Conservation (phyloP, 2,329 filamentous ascomycete genomes). For the Alternaria infectoria region DNA sequence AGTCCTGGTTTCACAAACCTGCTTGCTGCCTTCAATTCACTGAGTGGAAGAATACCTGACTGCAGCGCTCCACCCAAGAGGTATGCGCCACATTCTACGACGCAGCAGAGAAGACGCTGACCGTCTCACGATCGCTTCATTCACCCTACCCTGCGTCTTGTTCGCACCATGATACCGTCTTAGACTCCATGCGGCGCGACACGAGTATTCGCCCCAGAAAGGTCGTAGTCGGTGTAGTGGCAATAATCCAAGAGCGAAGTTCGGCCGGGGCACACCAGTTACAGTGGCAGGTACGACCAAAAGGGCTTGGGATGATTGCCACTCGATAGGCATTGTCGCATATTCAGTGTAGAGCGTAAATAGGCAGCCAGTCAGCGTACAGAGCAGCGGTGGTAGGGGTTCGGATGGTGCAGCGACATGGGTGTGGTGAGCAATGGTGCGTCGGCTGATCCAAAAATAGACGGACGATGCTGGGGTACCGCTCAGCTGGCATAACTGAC, state of each 20-base stretch:
- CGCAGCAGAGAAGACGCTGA: background rate
- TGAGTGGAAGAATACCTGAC: background rate
- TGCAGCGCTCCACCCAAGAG: background rate
- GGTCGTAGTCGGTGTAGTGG: background rate
- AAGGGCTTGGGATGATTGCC: constrained; percentile 1
- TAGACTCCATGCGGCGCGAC: background rate
- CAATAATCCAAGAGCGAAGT: constrained; percentile 2
- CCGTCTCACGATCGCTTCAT: no score
- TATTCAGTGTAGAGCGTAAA: constrained; percentile 1
- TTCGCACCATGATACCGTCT: background rate
- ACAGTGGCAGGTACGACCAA: background rate
- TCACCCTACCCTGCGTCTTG: background rate
- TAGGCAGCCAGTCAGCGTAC: constrained; percentile 10
- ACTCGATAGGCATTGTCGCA: constrained; percentile 3
- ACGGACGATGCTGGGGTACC: constrained; percentile 11
- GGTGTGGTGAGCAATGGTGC: constrained; percentile 8
- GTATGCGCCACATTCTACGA: background rate
- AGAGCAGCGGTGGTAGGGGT: background rate
- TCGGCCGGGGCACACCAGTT: background rate
- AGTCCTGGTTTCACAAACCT: background rate
- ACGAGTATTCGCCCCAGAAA: background rate
- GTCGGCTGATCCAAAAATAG: constrained; percentile 25
- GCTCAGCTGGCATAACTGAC: constrained; percentile 25
- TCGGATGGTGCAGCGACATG: constrained; percentile 22
- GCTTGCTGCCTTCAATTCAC: background rate